Base-by-base conservation (phyloP, 2,329 filamentous ascomycete species). In the Chaetomiaceae sp. region DNA sequence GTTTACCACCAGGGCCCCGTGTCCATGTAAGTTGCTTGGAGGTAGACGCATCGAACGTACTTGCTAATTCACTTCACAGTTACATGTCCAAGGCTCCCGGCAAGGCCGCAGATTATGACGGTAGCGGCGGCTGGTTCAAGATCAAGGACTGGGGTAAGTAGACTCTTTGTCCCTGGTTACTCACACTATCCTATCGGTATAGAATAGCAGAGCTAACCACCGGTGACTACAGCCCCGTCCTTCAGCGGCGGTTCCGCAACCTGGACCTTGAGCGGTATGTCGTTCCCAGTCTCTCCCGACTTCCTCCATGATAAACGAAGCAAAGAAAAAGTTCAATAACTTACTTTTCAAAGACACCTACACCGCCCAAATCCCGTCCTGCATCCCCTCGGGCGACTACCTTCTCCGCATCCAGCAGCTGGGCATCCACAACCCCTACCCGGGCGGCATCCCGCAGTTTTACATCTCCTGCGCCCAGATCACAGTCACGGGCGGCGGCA, bases 391-490 rank as follows among this genome's bases (percentile, higher is more conserved):
- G 33, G 82, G 82, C 54, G 76, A 82, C 57, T 85, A 84, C 64
- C 75, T 84, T 32, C 70, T 83, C 23, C 74, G 81, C 42, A 77
- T 82, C 64, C 80, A 84, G 54, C 73, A 79, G 49, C 75, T 86
- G 46, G 82, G 78, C 25, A 80, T 86, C 48, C 82, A 86, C 71
- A 75, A 77, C 58, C 61, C 61, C 29, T 63, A 53, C 49, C 61
- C 61, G 7, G 57, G 54, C 14, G 58, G 56, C 3, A 55, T 49
- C 23, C 58, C 58, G 3, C 58, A 77, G 64, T 74, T 81, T 62
- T 62, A 63, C 43, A 53, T 63, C 45, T 51, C 42, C 9, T 61
- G 57, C 52, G 57, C 60, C 18, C 59, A 62, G 34, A 63, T 77
- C 58, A 70, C 67, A 36, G 71, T 77, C 10, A 66, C 67, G 0